Conservation (phyloP, 495 filamentous ascomycete genomes). For the Xylaria grammica region DNA sequence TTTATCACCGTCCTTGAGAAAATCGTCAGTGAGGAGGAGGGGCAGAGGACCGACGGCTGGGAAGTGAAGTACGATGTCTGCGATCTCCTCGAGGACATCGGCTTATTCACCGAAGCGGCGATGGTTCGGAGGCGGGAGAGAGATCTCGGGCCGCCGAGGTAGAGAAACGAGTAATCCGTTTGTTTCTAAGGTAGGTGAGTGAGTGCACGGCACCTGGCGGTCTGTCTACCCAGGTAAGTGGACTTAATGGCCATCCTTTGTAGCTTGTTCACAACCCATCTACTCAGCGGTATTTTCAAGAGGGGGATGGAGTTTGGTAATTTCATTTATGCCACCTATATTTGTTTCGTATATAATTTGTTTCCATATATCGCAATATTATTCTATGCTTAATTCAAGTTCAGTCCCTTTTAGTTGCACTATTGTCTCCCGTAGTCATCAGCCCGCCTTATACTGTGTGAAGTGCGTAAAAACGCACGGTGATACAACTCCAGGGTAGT, state of each 20-base stretch:
- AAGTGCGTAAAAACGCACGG: background rate
- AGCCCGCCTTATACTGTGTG: no score
- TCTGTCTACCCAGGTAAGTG: conserved; percentile 6
- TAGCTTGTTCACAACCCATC: background rate
- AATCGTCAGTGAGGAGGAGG: conserved; percentile 23
- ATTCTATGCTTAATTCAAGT: background rate
- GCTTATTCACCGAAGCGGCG: conserved; percentile 28
- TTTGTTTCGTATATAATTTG: background rate
- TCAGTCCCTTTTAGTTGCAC: background rate
- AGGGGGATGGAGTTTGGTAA: background rate
- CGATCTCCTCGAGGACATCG: conserved; percentile 32
- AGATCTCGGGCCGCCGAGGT: conserved; percentile 20
- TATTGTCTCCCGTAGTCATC: no score
- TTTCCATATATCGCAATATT: background rate
- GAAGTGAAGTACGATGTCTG: conserved; percentile 29
- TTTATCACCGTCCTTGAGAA: conserved; percentile 19
- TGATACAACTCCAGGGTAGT: conserved; percentile 1
- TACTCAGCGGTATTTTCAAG: background rate
- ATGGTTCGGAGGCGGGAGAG: conserved; percentile 22
- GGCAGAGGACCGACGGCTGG: background rate
- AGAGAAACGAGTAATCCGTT: background rate
- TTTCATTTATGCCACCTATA: no score
- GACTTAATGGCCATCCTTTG: background rate
- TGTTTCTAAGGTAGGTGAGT: background rate
- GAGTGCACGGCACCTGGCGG: background rate